A percentile compares a stretch with the other conserved stretches of the same genome.
Evolutionary conservation across 1,284 basidiomycete species (phyloP).

Genomic region (Marasmius oreades): DNA sequence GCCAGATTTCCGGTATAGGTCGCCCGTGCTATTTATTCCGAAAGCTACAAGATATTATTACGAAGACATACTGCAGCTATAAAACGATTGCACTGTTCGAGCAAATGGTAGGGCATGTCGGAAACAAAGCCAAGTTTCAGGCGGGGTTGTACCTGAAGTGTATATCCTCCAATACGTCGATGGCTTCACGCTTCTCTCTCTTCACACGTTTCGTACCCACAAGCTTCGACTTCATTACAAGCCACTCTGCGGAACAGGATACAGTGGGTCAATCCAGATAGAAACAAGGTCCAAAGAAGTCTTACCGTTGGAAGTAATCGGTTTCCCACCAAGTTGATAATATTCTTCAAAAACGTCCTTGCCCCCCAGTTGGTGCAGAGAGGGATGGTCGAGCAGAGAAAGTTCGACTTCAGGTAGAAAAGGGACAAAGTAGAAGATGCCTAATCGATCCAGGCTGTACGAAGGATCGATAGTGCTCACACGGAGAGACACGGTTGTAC

Average conservation of each 20-base stretch:
- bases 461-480: neutral
- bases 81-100: too few relatives aligned
- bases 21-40: too few relatives aligned
- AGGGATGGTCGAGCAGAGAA: constrained; percentile 11
- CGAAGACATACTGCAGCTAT: too few relatives aligned
- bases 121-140: too few relatives aligned
- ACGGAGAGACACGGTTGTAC: neutral
- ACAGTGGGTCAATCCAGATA: neutral
- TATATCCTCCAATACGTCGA: constrained; percentile 16
- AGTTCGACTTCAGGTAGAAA: constrained; percentile 16
- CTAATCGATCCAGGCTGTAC: constrained; percentile 14
- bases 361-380: constrained; percentile 4
- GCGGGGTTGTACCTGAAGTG: constrained; percentile 16
- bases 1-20: too few relatives aligned
- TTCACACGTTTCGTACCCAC: constrained; percentile 1
- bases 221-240: constrained; percentile 2
- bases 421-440: constrained; percentile 17
- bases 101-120: too few relatives aligned
- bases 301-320: constrained; percentile 15
- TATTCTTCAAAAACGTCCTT: constrained; percentile 18
- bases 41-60: too few relatives aligned
- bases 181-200: constrained; percentile 6
- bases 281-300: neutral
- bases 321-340: constrained; percentile 15
- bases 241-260: neutral